Evolutionary conservation across 345 rosid species (phyloP), one percentile per base, ranked within the genome.

Genomic region (Pugionium cornutum): DNA sequence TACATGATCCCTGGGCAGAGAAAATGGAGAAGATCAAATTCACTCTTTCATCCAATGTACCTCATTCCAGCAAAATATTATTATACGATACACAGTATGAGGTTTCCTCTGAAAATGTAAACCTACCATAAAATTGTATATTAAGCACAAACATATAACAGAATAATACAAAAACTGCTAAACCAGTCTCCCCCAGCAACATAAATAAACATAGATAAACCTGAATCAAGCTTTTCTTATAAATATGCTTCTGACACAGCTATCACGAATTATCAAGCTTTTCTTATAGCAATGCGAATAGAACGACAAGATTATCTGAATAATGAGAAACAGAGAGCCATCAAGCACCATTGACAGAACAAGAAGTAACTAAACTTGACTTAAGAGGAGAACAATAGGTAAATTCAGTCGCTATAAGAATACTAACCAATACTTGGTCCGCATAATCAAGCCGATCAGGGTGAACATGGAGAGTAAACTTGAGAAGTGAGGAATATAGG

Each of bases 401-500:
- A 36, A 29, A 46, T 69, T 32, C 46, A 60, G 52, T 29, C 33
- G 7, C 32, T 46, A 30, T 33, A 62, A 54, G 64, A 55, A 67
- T 33, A 62, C 77, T 62, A 51, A 74, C 77, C 77, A 74, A 42
- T 42, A 74, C 99, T 95, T 95, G 95, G 78, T 95, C 99, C 8
- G 96, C 97, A 80, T 95, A 91, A 76, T 95, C 97, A 68, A 95
- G 89, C 58, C 99, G 92, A 66, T 95, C 99, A 34, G 99, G 99
- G 72, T 95, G 99, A 67, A 95, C 99, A 78, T 91, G 95, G 46
- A 95, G 96, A 43, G 96, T 91, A 77, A 95, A 95, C 47, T 87
- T 95, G 52, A 91, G 96, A 78, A 95, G 99, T 70, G 97, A 91
- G 6, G 96, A 95, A 81, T 91, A 95, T 62, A 91, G 78, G 61